Base-by-base conservation (phyloP, 305 asterid species). In the Euphrasia arctica region DNA sequence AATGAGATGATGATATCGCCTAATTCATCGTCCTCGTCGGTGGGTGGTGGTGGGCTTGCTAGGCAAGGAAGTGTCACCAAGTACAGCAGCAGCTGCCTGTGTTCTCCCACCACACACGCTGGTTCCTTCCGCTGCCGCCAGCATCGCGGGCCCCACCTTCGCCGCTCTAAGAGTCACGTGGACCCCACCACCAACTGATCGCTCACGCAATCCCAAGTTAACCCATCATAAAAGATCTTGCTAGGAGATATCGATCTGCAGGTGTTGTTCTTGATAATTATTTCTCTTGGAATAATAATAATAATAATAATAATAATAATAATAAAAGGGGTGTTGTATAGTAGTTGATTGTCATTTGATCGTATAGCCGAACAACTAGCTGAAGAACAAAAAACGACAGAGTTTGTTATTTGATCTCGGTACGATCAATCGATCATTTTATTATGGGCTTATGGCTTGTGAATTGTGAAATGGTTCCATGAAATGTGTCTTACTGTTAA, bases 71-170 rank as follows among this genome's bases (percentile, higher is more conserved):
- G 85, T 42, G 41, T 77, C 25, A 66, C 70, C 0, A 82, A 79
- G 73, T 68, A 62, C 52, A 76, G 70, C 68, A 85, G 92, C 52
- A 76, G 70, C 68, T 87, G 92, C 62, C 66, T 87, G 5, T 85
- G 92, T 64, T 81, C 95, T 60, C 90, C 92, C 5, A 85, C 92
- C 66, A 83, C 88, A 32, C 92, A 87, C 56, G 78, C 83, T 9
- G 92, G 92, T 50, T 85, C 95, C 18, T 87, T 87, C 52, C 80
- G 88, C 0, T 87, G 95, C 60, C 77, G 89, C 74, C 84, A 80
- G 51, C 95, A 86, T 49, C 83, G 87, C 2, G 51, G 70, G 14
- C 76, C 75, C 18, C 47, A 57, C 66, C 80, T 83, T 47, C 77
- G 74, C 42, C 73, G 87, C 71, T 77, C 80, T 51, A 87, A 77